These are phyloP conservation scores for Aspergillus fischeri DNA, from an alignment of 2,329 filamentous ascomycete species.

Conservation along the genomic window DNA sequence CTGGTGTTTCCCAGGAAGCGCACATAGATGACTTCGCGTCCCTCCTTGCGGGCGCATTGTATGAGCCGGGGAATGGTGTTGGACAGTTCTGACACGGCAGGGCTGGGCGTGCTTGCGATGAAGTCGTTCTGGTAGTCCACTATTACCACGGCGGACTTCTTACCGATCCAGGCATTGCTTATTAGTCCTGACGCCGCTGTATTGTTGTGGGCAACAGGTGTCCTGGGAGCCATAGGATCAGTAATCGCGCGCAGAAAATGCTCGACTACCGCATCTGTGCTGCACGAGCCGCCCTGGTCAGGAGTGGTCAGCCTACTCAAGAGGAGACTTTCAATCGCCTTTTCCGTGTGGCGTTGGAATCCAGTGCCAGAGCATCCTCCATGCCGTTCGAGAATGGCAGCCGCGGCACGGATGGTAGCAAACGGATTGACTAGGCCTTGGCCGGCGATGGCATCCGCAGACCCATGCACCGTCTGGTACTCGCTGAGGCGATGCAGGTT, in stretches of 20 bases:
- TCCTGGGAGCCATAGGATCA: too few relatives aligned
- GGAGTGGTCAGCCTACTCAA: not conserved
- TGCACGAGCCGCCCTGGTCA: not conserved
- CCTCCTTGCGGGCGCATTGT: not conserved
- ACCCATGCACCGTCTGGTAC: slow-evolving; percentile 4
- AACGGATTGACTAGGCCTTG: not conserved
- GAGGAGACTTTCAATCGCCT: not conserved
- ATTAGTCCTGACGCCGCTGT: too few relatives aligned
- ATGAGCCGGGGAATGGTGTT: not conserved
- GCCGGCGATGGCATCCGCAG: not conserved
- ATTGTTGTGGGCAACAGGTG: too few relatives aligned
- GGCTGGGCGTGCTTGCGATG: not conserved
- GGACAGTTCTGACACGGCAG: not conserved
- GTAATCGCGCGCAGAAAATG: too few relatives aligned
- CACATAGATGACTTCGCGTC: not conserved
- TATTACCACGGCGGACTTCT: not conserved
- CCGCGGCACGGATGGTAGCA: not conserved
- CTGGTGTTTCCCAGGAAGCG: slow-evolving; percentile 1
- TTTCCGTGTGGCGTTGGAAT: not conserved
- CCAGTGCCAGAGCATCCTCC: not conserved
- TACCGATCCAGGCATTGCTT: not conserved
- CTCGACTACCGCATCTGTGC: too few relatives aligned
- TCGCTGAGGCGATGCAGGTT: not conserved
- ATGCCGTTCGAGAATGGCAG: slow-evolving; percentile 2
- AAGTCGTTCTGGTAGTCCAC: not conserved